Evolutionary conservation across 306 rosid genomes (phyloP).

Genomic region (Sphenostylis stenocarpa): DNA sequence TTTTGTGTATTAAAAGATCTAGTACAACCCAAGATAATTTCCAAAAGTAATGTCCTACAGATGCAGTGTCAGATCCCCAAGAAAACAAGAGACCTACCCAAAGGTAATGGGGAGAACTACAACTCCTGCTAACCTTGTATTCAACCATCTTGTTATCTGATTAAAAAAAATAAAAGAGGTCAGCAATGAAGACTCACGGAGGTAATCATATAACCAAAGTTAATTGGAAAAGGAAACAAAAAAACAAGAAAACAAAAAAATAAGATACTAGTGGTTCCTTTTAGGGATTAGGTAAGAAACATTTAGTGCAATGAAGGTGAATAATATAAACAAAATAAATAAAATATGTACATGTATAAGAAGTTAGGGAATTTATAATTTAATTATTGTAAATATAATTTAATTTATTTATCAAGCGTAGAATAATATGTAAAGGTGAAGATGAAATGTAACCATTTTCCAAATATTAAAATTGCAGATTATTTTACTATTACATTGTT

Average conservation of each 20-base stretch:
- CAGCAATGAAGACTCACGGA: not conserved
- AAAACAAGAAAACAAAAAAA: no score
- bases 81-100: not conserved
- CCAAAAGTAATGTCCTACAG: not conserved
- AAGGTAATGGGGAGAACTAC: not conserved
- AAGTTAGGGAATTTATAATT: not conserved
- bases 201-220: not conserved
- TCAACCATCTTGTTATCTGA: not conserved
- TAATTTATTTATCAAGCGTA: not conserved
- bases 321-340: not conserved
- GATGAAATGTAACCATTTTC: not conserved
- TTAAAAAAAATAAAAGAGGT: not conserved
- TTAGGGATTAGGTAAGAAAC: not conserved
- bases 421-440: not conserved
- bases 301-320: not conserved
- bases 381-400: not conserved
- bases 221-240: not conserved
- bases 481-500: not conserved
- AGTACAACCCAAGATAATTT: not conserved
- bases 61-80: not conserved
- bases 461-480: not conserved
- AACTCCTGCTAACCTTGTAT: not conserved
- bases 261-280: not conserved
- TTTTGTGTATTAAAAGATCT: not conserved
- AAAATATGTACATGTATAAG: not conserved